phyloP scores from a whole-genome alignment of 345 rosid species.

The Atalantia buxifolia region DNA sequence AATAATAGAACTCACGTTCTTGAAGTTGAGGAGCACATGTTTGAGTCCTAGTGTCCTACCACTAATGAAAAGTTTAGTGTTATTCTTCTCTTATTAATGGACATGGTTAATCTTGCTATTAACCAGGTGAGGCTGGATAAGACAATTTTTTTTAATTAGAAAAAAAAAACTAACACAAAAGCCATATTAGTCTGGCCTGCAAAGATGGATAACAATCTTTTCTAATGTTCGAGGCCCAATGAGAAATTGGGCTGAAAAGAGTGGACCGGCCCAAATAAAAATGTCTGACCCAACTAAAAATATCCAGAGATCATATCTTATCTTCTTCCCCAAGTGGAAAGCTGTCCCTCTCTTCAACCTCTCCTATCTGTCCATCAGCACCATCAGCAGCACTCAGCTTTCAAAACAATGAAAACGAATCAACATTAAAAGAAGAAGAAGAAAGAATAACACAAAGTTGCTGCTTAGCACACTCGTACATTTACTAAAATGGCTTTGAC shows the following conservation, averaged over 20 bases:
- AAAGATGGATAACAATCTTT: neutral
- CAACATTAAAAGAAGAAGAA: neutral
- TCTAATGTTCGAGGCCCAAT: neutral
- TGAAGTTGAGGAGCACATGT: no score
- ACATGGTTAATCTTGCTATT: no score
- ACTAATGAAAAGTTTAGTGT: no score
- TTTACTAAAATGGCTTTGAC: slow-evolving; percentile 44
- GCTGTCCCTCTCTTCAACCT: slow-evolving; percentile 1
- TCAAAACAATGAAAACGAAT: slow-evolving; percentile 26
- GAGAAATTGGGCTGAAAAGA: neutral
- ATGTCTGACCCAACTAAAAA: neutral
- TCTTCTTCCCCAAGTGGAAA: slow-evolving; percentile 16
- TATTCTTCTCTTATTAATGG: no score
- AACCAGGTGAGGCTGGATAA: no score
- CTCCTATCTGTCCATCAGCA: slow-evolving; percentile 8
- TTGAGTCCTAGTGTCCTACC: no score
- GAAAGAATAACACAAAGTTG: neutral
- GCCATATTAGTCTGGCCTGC: no score
- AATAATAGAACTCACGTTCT: no score
- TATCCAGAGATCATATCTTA: slow-evolving; percentile 25
- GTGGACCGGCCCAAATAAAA: neutral
- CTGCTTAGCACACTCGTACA: neutral
- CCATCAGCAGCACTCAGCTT: slow-evolving; percentile 14
- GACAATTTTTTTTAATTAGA: no score
- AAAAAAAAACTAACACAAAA: no score